These are phyloP conservation scores for Albatrellus sp. DNA, from an alignment of 1,284 basidiomycete species.

Conservation along the genomic window DNA sequence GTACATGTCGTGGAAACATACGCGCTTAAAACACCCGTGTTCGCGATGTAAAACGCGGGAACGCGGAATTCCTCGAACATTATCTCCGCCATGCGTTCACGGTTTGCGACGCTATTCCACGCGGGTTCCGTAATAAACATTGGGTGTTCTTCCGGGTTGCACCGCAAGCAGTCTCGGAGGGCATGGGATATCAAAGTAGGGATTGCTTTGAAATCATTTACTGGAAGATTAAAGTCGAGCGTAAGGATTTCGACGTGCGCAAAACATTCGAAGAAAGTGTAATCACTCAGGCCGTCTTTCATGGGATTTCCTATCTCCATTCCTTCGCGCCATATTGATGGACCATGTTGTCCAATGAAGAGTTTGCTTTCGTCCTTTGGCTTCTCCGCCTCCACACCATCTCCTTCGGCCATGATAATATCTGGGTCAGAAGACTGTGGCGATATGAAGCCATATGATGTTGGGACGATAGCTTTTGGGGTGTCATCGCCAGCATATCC, in stretches of 20 bases:
- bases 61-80: constrained; percentile 94
- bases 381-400: constrained; percentile 18
- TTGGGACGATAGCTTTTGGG: constrained; percentile 86
- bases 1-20: constrained; percentile 29
- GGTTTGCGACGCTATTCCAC: constrained; percentile 86
- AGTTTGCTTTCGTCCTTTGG: constrained; percentile 44
- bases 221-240: constrained; percentile 24
- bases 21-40: constrained; percentile 92
- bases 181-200: constrained; percentile 68
- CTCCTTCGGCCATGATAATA: constrained; percentile 42
- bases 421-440: constrained; percentile 30
- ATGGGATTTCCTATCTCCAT: constrained; percentile 86
- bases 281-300: constrained; percentile 76
- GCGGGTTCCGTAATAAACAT: constrained; percentile 90
- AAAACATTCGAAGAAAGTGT: constrained; percentile 1
- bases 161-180: constrained; percentile 63
- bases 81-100: constrained; percentile 90
- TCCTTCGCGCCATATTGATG: constrained; percentile 80
- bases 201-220: constrained; percentile 70
- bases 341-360: constrained; percentile 84
- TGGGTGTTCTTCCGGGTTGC: constrained; percentile 74
- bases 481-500: constrained; percentile 97
- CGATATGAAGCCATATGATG: constrained; percentile 72
- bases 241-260: neutral
- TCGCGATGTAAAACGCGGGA: constrained; percentile 96